A percentile compares a stretch with the other conserved stretches of the same genome.
These are phyloP conservation scores for Teratosphaeria viscida DNA, from an alignment of 2,329 filamentous ascomycete genomes.

Conservation along the genomic window DNA sequence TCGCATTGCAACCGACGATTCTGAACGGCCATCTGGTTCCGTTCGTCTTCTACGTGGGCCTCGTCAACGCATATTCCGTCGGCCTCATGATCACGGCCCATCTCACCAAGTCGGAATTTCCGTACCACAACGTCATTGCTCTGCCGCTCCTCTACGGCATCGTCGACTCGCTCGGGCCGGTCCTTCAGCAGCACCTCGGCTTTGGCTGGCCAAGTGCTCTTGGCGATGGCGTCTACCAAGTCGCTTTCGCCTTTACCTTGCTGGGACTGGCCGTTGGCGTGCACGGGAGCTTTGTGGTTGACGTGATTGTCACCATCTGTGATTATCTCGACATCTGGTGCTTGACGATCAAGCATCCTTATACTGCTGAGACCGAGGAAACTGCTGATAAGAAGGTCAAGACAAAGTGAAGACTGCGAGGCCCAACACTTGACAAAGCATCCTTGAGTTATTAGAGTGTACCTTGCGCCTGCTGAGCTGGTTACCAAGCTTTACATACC, in stretches of 20 bases:
- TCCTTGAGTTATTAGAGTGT: too few species aligned
- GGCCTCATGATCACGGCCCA: slow-evolving; percentile 94
- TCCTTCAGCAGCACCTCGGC: slow-evolving; percentile 39
- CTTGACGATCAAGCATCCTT: slow-evolving; percentile 84
- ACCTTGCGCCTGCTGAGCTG: too few species aligned
- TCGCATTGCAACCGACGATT: slow-evolving; percentile 76
- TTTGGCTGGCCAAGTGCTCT: slow-evolving; percentile 66
- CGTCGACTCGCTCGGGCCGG: slow-evolving; percentile 68
- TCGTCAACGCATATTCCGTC: slow-evolving; percentile 90
- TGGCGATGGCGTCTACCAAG: slow-evolving; percentile 64
- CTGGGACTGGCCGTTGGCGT: slow-evolving; percentile 75
- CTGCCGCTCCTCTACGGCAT: slow-evolving; percentile 70
- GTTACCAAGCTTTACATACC: not conserved
- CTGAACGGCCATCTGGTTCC: slow-evolving; percentile 75
- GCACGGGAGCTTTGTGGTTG: slow-evolving; percentile 95
- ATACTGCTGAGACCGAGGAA: slow-evolving; percentile 18
- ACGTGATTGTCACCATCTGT: slow-evolving; percentile 95
- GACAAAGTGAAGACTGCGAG: not conserved
- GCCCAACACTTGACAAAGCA: too few species aligned
- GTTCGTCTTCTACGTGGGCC: slow-evolving; percentile 76
- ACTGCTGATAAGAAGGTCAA: slow-evolving; percentile 10
- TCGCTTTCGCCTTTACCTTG: slow-evolving; percentile 82
- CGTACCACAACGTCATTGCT: slow-evolving; percentile 77
- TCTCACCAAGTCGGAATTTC: slow-evolving; percentile 76
- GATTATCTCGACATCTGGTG: slow-evolving; percentile 99